Conservation (phyloP, 140 eudicot species). For the Artemisia princeps region DNA sequence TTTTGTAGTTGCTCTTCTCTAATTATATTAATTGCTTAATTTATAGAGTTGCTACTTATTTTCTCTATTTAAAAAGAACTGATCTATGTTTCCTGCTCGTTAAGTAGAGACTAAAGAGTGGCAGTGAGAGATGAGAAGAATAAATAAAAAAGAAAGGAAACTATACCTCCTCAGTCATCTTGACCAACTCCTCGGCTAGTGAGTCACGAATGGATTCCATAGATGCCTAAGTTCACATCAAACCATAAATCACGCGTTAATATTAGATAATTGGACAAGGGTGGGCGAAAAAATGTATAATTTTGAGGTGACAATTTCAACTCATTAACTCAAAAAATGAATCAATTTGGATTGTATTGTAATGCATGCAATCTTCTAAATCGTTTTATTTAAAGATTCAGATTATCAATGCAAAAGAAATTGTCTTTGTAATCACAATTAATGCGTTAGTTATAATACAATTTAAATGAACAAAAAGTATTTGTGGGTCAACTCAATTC, state of each 20-base stretch:
- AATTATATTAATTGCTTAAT: no score
- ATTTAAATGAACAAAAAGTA: not conserved
- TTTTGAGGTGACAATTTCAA: not conserved
- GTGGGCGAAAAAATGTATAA: not conserved
- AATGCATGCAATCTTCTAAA: not conserved
- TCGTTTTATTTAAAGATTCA: not conserved
- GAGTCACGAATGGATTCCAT: constrained; percentile 94
- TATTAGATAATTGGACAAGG: constrained; percentile 10
- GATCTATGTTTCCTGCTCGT: not conserved
- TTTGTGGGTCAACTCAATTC: not conserved
- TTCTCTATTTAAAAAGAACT: no score
- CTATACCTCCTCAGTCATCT: constrained; percentile 72
- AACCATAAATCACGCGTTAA: constrained; percentile 9
- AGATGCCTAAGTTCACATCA: constrained; percentile 51
- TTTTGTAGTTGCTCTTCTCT: no score
- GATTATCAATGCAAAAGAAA: not conserved
- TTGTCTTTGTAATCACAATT: not conserved
- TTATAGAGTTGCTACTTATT: no score
- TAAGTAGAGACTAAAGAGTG: not conserved
- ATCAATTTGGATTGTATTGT: not conserved
- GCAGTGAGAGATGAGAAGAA: not conserved
- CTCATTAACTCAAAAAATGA: not conserved
- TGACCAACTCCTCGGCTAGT: constrained; percentile 93
- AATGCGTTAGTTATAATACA: not conserved
- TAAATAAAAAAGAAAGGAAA: not conserved